Evolutionary conservation across 768 basidiomycete genomes (phyloP), one percentile per base, ranked within the genome.

Genomic region (Lepiota venenata): DNA sequence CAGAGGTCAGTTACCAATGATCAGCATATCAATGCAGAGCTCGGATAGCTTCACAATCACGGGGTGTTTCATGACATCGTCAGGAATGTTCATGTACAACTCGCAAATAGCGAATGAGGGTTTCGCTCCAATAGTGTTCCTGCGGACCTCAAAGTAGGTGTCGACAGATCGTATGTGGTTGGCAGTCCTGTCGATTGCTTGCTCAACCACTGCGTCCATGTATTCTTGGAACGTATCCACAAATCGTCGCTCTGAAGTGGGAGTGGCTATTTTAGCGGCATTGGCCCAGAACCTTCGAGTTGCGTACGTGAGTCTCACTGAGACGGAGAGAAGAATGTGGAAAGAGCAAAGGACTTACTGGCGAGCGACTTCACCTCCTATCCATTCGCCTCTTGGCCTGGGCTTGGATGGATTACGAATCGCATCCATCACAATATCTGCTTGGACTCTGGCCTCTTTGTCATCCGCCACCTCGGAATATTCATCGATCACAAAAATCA

Each of bases 401-500:
- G 67, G 58, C 15, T 49, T 66, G 38, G 69, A 47, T 1, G 77
- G 75, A 56, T 75, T 63, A 16, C 62, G 58, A 25, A 80, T 53
- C 1, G 72, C 74, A 53, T 76, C 71, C 57, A 76, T 71, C 15
- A 74, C 66, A 9, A 72, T 63, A n/a, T 68, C 61, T 0, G 65
- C 70, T 32, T 68, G 61, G 3, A 59, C 29, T 1, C 64, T 67
- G 8, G 70, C 76, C 4, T 59, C 69, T 0, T 61, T 32, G 0
- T 60, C 66, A 22, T 66, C 57, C 0, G 66, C 66, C 14, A 71
- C 64, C 62, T 83, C 82, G 5, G 78, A 74, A 56, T 75, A 72
- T 59, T 80, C 76, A 58, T 83, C 81, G 58, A 76, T 69, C 38
- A 81, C 53, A 58, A 78, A 81, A 59, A 79, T 71, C 5, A 80